A percentile compares a stretch with the other conserved stretches of the same genome.
These are phyloP conservation scores for Aotearoamyces nothofagi DNA, from an alignment of 2,329 filamentous ascomycete genomes.

Conservation along the genomic window DNA sequence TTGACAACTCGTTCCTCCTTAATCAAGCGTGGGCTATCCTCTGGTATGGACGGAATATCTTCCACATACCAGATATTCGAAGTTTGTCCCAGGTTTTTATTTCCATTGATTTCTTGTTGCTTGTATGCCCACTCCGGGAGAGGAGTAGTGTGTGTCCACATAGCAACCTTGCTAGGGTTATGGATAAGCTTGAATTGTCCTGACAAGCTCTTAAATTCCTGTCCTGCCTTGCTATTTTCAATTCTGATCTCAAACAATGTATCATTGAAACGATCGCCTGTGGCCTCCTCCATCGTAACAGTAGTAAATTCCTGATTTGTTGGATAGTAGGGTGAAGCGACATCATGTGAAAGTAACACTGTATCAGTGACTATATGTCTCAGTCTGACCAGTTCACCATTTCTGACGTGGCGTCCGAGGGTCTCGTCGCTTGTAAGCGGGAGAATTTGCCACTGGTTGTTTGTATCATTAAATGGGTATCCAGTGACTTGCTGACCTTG, in stretches of 20 bases:
- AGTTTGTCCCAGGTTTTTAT: slow-evolving; percentile 81
- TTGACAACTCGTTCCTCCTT: slow-evolving; percentile 71
- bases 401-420: slow-evolving; percentile 51
- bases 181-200: slow-evolving; percentile 95
- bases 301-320: slow-evolving; percentile 99
- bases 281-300: slow-evolving; percentile 54
- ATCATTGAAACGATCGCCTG: slow-evolving; percentile 65
- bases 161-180: slow-evolving; percentile 86
- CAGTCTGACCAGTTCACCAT: slow-evolving; percentile 75
- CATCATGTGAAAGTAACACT: slow-evolving; percentile 83
- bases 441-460: slow-evolving; percentile 94
- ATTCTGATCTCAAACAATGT: slow-evolving; percentile 88
- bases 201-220: slow-evolving; percentile 81
- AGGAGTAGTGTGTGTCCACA: slow-evolving; percentile 95
- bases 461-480: slow-evolving; percentile 96
- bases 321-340: slow-evolving; percentile 88
- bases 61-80: slow-evolving; percentile 95
- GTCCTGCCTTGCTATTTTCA: slow-evolving; percentile 65
- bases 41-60: slow-evolving; percentile 67
- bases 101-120: slow-evolving; percentile 98
- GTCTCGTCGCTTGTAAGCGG: slow-evolving; percentile 47
- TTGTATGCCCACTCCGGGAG: slow-evolving; percentile 97
- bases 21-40: slow-evolving; percentile 52
- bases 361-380: slow-evolving; percentile 77
- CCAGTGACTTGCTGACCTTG: slow-evolving; percentile 97